Evolutionary conservation across 1,284 basidiomycete species (phyloP).

Genomic region (Pseudozyma thailandica): DNA sequence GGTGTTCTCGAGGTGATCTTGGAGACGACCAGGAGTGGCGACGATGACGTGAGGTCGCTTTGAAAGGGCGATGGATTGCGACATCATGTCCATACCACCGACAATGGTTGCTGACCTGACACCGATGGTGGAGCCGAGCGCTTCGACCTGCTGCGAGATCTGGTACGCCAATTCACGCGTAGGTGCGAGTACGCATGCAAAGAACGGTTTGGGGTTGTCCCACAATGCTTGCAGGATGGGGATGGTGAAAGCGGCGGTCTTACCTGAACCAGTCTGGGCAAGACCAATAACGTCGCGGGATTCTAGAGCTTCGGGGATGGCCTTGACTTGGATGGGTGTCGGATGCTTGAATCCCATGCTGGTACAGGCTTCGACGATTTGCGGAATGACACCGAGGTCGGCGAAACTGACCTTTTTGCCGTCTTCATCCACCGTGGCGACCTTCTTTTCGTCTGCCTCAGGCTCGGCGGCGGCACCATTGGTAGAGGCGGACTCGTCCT

Average conservation of each 20-base stretch:
- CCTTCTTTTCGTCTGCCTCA: conserved; percentile 31
- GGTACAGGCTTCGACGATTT: conserved; percentile 85
- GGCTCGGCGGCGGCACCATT: conserved; percentile 6
- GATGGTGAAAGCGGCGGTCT: conserved; percentile 96
- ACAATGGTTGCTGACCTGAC: conserved; percentile 91
- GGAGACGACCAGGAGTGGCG: conserved; percentile 94
- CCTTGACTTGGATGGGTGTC: conserved; percentile 89
- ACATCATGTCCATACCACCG: conserved; percentile 93
- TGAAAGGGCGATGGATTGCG: conserved; percentile 90
- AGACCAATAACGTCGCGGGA: conserved; percentile 97
- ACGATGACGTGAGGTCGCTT: conserved; percentile 86
- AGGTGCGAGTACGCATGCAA: conserved; percentile 92
- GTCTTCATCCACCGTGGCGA: conserved; percentile 20
- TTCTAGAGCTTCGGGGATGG: conserved; percentile 88
- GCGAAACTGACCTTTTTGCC: conserved; percentile 69
- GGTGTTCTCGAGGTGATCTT: conserved; percentile 96
- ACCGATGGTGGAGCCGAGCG: conserved; percentile 79
- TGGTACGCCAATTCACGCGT: conserved; percentile 98
- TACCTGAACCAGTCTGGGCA: conserved; percentile 95
- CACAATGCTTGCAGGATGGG: conserved; percentile 96
- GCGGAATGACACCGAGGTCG: conserved; percentile 84
- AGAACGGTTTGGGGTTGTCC: conserved; percentile 93
- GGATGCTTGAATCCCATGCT: conserved; percentile 86
- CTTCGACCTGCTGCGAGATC: conserved; percentile 94
- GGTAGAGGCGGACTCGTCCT: conserved; percentile 5